Evolutionary conservation across 108 stramenopile species (phyloP).

Genomic region (Schizochytrium sp.): DNA sequence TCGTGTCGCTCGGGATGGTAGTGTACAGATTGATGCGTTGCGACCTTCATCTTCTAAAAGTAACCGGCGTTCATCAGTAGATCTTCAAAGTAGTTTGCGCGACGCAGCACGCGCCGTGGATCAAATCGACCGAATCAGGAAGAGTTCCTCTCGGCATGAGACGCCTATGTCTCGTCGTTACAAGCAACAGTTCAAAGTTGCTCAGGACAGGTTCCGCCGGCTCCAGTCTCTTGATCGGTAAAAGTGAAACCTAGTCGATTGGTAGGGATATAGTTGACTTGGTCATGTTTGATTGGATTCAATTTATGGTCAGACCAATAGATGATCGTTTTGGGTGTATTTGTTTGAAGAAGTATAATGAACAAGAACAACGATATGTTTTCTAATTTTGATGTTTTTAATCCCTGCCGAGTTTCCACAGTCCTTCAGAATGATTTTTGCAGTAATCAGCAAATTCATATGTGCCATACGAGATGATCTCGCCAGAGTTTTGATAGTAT

Average conservation of each 20-base stretch:
- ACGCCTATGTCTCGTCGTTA: constrained; percentile 1
- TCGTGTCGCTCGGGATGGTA: not conserved
- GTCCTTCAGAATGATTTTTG: no score
- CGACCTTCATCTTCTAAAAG: not conserved
- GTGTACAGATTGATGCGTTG: constrained; percentile 31
- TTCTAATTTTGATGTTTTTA: not conserved
- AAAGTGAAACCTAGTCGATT: not conserved
- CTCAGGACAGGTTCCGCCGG: constrained; percentile 47
- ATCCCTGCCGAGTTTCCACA: not conserved
- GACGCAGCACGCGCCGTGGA: constrained; percentile 12
- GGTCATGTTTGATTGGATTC: not conserved
- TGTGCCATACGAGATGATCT: no score
- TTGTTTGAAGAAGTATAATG: not conserved
- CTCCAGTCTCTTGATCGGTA: not conserved
- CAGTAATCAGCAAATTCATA: no score
- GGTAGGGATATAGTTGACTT: not conserved
- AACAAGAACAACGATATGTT: no score
- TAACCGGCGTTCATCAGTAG: not conserved
- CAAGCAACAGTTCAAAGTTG: constrained; percentile 41
- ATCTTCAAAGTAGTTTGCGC: not conserved
- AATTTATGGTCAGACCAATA: not conserved
- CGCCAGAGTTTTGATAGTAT: no score
- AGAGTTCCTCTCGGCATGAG: not conserved
- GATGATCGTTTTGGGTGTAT: not conserved
- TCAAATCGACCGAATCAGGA: constrained; percentile 43